These are phyloP conservation scores for Phanerochaete carnosa DNA, from an alignment of 768 basidiomycete species.

Conservation along the genomic window DNA sequence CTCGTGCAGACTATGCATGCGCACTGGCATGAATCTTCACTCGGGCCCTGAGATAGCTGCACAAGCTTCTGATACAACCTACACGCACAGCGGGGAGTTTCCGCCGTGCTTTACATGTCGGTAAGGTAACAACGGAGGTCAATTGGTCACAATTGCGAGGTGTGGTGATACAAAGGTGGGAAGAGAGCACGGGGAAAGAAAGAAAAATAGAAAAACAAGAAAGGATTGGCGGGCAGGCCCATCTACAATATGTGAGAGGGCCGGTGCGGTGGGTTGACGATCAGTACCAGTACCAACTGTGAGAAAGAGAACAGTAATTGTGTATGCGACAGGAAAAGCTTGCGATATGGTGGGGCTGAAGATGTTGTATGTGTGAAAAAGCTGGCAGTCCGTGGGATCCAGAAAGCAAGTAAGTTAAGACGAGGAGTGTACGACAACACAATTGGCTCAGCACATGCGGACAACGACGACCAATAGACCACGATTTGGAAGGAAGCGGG, in stretches of 20 bases:
- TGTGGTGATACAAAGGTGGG: neutral
- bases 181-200: neutral
- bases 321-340: neutral
- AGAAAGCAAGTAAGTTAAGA: constrained; percentile 6
- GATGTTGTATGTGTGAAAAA: neutral
- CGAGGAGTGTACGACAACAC: constrained; percentile 3
- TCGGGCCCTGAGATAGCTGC: neutral
- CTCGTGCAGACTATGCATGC: too few species aligned
- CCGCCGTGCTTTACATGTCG: constrained; percentile 3
- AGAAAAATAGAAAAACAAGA: constrained; percentile 1
- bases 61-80: neutral
- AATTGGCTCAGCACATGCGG: constrained; percentile 3
- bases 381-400: constrained; percentile 2
- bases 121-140: neutral
- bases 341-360: neutral
- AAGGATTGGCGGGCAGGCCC: constrained; percentile 10
- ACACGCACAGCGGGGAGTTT: neutral
- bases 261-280: constrained; percentile 3
- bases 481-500: neutral
- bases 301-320: neutral
- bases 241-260: constrained; percentile 5
- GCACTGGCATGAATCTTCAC: neutral
- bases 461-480: constrained; percentile 1
- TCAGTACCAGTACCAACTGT: constrained; percentile 13
- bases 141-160: constrained; percentile 2